Base-by-base conservation (phyloP, 306 rosid genomes). In the Malus domestica region DNA sequence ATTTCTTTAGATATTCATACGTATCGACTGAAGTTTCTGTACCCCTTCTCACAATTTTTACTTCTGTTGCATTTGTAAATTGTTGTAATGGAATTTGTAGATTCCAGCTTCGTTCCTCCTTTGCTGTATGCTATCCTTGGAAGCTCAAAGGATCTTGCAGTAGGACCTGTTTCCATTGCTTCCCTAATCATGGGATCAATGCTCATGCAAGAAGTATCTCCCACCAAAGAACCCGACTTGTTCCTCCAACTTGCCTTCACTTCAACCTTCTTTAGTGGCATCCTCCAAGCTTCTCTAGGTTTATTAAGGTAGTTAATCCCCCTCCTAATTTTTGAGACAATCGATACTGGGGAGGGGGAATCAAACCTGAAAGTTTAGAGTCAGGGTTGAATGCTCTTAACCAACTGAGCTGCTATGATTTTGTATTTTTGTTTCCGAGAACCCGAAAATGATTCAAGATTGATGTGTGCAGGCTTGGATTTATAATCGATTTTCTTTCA, bases 81-180 rank as follows among this genome's bases (percentile, higher is more conserved):
- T 57, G 2, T 20, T 46, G 30, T 29, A 0, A 42, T 68, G 75
- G 62, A 57, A 15, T 40, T 2, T 79, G 70, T 76, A 95, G 99
- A 95, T 89, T 95, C 99, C 16, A 95, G 99, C 83, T 95, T 95
- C 82, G 99, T 95, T 76, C 99, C 99, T 14, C 99, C 99, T 57
- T 83, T 95, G 68, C 85, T 95, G 59, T 95, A 95, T 79, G 96
- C 99, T 70, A 90, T 90, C 38, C 88, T 95, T 72, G 99, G 99
- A 81, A 92, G 99, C 84, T 95, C 99, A 45, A 92, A 83, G 84
- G 97, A 95, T 85, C 85, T 95, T 3, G 98, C 97, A 9, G 98
- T 95, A 19, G 98, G 98, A 38, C 98, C 97, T n/a, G 98, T 92
- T 46, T 95, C 98, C 3, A 92, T 95, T 75, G 98, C 98, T 42